phyloP scores from a whole-genome alignment of 371 early-diverging fungal genomes.

The Actinomortierella ambigua region DNA sequence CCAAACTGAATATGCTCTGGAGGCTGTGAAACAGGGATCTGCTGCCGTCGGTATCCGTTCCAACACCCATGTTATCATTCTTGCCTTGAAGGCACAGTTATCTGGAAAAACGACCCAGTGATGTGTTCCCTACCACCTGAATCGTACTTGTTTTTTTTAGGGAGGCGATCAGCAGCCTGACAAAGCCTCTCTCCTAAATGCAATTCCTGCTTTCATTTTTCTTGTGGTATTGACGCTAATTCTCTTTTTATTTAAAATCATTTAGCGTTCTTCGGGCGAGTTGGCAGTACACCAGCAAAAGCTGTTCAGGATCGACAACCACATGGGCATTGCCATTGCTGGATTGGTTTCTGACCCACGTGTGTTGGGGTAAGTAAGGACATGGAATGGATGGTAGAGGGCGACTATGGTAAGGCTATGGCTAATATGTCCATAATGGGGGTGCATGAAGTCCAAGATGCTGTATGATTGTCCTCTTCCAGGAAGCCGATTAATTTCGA shows the following conservation, averaged over 20 bases:
- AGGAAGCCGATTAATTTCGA: constrained; percentile 83
- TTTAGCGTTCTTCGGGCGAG: constrained; percentile 92
- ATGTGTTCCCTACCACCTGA: neutral
- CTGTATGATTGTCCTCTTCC: constrained; percentile 91
- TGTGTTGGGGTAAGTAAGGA: constrained; percentile 75
- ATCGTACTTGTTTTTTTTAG: neutral
- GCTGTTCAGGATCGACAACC: constrained; percentile 92
- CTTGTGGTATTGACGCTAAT: neutral
- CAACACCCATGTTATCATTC: constrained; percentile 86
- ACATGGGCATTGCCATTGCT: constrained; percentile 98
- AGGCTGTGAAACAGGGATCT: constrained; percentile 99
- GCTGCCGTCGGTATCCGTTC: constrained; percentile 94
- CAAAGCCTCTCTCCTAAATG: neutral
- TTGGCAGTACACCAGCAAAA: constrained; percentile 97
- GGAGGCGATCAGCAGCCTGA: neutral
- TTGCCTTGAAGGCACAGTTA: constrained; percentile 85
- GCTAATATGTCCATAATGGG: constrained; percentile 8
- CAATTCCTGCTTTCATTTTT: neutral
- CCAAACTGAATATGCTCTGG: constrained; percentile 98
- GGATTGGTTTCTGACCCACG: constrained; percentile 98
- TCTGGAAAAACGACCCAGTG: neutral
- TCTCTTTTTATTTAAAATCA: neutral
- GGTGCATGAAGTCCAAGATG: constrained; percentile 91
- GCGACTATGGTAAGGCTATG: neutral
- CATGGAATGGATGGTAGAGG: neutral